A percentile compares a stretch with the other conserved stretches of the same genome.
Evolutionary conservation across 352 stramenopile species (phyloP).

Genomic region (Peronosclerospora sorghi): DNA sequence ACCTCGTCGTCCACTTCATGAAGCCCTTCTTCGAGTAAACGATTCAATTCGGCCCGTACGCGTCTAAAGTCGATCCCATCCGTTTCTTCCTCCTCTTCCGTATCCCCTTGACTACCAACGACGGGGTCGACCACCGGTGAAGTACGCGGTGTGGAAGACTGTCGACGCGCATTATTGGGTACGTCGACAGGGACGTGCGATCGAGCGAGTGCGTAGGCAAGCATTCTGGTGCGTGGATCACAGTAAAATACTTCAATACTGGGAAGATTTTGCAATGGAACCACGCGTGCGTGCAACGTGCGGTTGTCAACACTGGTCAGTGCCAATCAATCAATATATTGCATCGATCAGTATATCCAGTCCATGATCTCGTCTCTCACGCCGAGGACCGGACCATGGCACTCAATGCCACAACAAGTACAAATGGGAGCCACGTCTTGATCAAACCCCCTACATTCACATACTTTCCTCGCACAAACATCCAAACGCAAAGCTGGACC

Average conservation of each 20-base stretch:
- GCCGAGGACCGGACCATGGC: conserved; percentile 15
- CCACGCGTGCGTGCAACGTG: not conserved
- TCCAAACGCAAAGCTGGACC: conserved; percentile 73
- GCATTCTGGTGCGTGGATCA: conserved; percentile 4
- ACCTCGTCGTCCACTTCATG: conserved; percentile 3
- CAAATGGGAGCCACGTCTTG: conserved; percentile 34
- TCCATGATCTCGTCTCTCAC: conserved; percentile 4
- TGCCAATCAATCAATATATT: conserved; percentile 1
- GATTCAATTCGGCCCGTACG: conserved; percentile 13
- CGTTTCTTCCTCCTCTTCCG: conserved; percentile 1
- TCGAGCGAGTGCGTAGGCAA: conserved; percentile 10
- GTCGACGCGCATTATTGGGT: not conserved
- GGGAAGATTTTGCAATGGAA: conserved; percentile 7
- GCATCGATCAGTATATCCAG: not conserved
- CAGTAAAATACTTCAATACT: not conserved
- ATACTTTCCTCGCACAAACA: conserved; percentile 62
- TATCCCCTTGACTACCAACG: not conserved
- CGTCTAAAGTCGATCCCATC: conserved; percentile 19
- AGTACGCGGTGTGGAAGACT: not conserved
- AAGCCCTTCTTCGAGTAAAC: conserved; percentile 15
- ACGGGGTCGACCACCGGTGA: not conserved
- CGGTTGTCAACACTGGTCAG: not conserved
- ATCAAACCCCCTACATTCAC: conserved; percentile 24
- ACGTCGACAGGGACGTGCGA: not conserved
- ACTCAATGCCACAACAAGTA: conserved; percentile 18